These are phyloP conservation scores for Ceratonia siliqua DNA, from an alignment of 306 rosid species.

Conservation along the genomic window DNA sequence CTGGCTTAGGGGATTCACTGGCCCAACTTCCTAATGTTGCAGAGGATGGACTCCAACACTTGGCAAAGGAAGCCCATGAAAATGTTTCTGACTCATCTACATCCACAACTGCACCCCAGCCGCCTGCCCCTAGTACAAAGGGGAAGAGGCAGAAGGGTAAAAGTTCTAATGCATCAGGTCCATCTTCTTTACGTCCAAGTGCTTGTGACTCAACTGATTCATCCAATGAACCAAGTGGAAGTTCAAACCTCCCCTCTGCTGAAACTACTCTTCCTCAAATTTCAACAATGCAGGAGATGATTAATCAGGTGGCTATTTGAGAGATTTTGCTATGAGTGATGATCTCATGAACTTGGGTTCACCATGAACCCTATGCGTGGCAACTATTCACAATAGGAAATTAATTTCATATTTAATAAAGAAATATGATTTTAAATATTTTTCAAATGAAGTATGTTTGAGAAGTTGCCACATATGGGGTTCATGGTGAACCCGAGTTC, in stretches of 20 bases:
- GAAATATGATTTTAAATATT: too few relatives aligned
- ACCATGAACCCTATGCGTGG: too few relatives aligned
- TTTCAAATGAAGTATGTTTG: too few relatives aligned
- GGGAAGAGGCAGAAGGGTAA: constrained; percentile 75
- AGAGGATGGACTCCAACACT: constrained; percentile 59
- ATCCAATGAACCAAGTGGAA: constrained; percentile 57
- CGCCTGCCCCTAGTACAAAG: constrained; percentile 55
- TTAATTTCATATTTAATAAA: too few relatives aligned
- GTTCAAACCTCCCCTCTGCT: constrained; percentile 49
- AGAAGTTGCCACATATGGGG: too few relatives aligned
- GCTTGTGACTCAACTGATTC: constrained; percentile 56
- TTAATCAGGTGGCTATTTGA: constrained; percentile 65
- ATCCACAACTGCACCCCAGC: constrained; percentile 41
- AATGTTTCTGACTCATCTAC: constrained; percentile 61
- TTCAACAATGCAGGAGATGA: constrained; percentile 66
- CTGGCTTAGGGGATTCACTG: constrained; percentile 41
- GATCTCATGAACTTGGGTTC: too few relatives aligned
- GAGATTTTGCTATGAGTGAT: too few relatives aligned
- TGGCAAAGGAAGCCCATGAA: constrained; percentile 55
- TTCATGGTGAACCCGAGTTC: too few relatives aligned
- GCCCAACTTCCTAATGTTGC: constrained; percentile 50
- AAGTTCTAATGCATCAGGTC: constrained; percentile 60
- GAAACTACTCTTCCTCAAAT: constrained; percentile 64
- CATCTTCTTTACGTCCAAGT: constrained; percentile 53
- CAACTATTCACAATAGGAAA: too few relatives aligned